These are phyloP conservation scores for Atractiella rhizophila DNA, from an alignment of 768 basidiomycete genomes.

Conservation along the genomic window DNA sequence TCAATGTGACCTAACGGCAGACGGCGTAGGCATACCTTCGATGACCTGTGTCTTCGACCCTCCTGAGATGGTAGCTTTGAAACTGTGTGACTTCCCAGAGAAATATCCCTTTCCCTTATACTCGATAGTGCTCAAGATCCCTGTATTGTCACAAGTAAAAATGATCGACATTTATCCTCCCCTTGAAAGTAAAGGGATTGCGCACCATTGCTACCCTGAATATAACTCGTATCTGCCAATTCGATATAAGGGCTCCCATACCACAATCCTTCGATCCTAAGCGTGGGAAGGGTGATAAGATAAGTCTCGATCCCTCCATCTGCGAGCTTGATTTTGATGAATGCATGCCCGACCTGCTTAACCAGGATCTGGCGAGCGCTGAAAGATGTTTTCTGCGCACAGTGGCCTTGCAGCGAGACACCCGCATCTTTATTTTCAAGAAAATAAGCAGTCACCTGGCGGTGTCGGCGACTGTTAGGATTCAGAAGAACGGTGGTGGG, in stretches of 20 bases:
- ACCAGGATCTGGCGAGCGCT: constrained; percentile 41
- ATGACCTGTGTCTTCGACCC: too few relatives aligned
- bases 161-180: too few relatives aligned
- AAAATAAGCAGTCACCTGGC: too few relatives aligned
- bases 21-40: too few relatives aligned
- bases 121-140: too few relatives aligned
- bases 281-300: constrained; percentile 69
- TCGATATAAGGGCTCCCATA: constrained; percentile 32
- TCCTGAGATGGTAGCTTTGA: constrained; percentile 48
- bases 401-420: constrained; percentile 55
- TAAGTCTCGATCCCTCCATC: constrained; percentile 37
- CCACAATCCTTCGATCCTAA: constrained; percentile 58
- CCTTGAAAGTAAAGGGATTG: too few relatives aligned
- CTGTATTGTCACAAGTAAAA: too few relatives aligned
- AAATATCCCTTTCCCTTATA: constrained; percentile 92
- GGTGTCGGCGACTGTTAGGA: not conserved
- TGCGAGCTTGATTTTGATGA: constrained; percentile 41
- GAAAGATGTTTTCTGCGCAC: constrained; percentile 75
- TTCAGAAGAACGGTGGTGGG: not conserved
- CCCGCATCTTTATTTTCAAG: constrained; percentile 60
- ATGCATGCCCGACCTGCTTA: constrained; percentile 82
- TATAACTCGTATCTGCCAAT: constrained; percentile 54
- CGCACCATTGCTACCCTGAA: constrained; percentile 39
- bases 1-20: too few relatives aligned
- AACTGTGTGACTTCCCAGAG: constrained; percentile 69